Evolutionary conservation across 2,329 filamentous ascomycete genomes (phyloP).

Genomic region (Ophiostoma pallidulum): DNA sequence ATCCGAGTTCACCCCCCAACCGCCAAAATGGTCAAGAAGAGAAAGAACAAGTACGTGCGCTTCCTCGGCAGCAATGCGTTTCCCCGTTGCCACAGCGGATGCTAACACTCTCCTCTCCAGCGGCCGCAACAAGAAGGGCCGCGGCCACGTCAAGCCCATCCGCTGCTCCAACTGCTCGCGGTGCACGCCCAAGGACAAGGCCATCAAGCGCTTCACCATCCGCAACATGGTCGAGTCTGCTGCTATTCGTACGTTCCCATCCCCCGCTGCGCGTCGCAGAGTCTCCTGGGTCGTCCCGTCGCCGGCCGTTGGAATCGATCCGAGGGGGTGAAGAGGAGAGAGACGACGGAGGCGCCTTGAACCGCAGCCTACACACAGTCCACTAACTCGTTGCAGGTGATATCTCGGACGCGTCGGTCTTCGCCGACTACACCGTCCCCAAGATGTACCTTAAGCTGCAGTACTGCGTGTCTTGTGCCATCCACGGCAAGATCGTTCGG

Average conservation of each 20-base stretch:
- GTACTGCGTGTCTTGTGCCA: constrained; percentile 99
- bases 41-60: constrained; percentile 46
- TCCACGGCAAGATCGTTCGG: constrained; percentile 99
- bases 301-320: too few species aligned
- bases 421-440: constrained; percentile 97
- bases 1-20: constrained; percentile 5
- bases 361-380: too few species aligned
- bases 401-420: constrained; percentile 99
- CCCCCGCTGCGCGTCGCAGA: not conserved
- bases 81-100: too few species aligned
- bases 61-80: too few species aligned
- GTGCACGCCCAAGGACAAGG: constrained; percentile 99
- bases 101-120: constrained; percentile 36
- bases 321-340: too few species aligned
- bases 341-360: too few species aligned
- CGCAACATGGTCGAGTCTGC: constrained; percentile 99
- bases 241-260: constrained; percentile 78
- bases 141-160: constrained; percentile 99
- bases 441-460: constrained; percentile 99
- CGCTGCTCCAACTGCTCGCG: constrained; percentile 64
- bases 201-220: constrained; percentile 99
- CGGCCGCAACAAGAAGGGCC: constrained; percentile 99
- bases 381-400: constrained; percentile 57
- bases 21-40: constrained; percentile 23
- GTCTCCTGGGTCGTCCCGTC: too few species aligned